Evolutionary conservation across 176 grass and related monocot species (phyloP).

Genomic region (Oryza officinalis): DNA sequence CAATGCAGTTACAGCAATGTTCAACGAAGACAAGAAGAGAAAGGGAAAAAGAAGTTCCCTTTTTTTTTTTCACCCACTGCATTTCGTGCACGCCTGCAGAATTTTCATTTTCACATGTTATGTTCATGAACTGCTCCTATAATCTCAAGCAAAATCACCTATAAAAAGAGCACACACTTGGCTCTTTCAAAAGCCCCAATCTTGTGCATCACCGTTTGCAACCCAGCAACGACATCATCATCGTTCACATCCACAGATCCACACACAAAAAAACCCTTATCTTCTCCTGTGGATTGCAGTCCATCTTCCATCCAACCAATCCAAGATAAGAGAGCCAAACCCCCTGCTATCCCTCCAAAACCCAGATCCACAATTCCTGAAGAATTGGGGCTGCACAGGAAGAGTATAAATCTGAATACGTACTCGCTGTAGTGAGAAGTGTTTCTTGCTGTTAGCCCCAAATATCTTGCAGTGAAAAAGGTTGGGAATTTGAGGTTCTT

Average conservation of each 20-base stretch:
- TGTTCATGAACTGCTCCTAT: background rate
- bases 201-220: background rate
- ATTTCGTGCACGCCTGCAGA: constrained; percentile 1
- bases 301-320: constrained; percentile 36
- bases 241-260: constrained; percentile 19
- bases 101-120: background rate
- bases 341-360: background rate
- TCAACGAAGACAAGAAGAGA: background rate
- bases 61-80: background rate
- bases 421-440: background rate
- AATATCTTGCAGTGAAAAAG: background rate
- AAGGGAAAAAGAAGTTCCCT: background rate
- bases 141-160: background rate
- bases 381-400: background rate
- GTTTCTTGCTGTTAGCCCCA: background rate
- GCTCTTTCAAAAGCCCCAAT: background rate
- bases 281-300: constrained; percentile 13
- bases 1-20: background rate
- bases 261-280: constrained; percentile 32
- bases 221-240: background rate
- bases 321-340: constrained; percentile 24
- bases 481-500: background rate
- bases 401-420: background rate
- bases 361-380: background rate
- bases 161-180: background rate